Base-by-base conservation (phyloP, 805 yeast genomes). In the Priceomyces medius region DNA sequence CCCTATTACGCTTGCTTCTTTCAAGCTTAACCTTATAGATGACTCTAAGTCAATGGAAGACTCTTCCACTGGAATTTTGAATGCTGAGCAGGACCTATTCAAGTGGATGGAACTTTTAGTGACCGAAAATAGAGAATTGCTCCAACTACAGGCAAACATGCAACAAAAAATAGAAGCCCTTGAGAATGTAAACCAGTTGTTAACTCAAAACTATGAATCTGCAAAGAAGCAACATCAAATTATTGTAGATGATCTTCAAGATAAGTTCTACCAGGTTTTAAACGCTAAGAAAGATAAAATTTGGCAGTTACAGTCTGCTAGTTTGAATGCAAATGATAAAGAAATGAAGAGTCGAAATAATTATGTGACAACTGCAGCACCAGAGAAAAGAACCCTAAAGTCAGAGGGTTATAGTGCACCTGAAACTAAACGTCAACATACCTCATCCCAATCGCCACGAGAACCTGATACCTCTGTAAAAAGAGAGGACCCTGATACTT, bases 271-370 rank as follows among this genome's bases (percentile, higher is more conserved):
- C 24, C 52, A 49, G 32, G 44, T 62, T 9, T 50, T 64, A 18
- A 56, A 59, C 44, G 39, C 59, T 9, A 65, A 65, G 42, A 65
- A 65, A 42, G 56, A 52, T 31, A 56, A 45, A 42, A 65, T 63
- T 13, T 49, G 62, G 55, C 51, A 59, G 27, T 56, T 67, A 27
- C 10, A 6, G 14, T 26, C 29, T 5, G 10, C 9, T 5, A 26
- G 12, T n/a, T 14, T 10, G 29, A 14, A 9, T n/a, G 12, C 14
- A 26, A 9, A 5, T 9, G 29, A 26, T n/a, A n/a, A n/a, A n/a
- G n/a, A n/a, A n/a, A n/a, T n/a, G n/a, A n/a, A n/a, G n/a, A n/a
- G n/a, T n/a, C n/a, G n/a, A n/a, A n/a, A n/a, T n/a, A n/a, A n/a
- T n/a, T n/a, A n/a, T n/a, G n/a, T n/a, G n/a, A n/a, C n/a, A n/a